Percentiles rank a stretch among this genome's conserved stretches.
Conservation (phyloP, 2,329 filamentous ascomycete species). For the Phialophora macrospora region DNA sequence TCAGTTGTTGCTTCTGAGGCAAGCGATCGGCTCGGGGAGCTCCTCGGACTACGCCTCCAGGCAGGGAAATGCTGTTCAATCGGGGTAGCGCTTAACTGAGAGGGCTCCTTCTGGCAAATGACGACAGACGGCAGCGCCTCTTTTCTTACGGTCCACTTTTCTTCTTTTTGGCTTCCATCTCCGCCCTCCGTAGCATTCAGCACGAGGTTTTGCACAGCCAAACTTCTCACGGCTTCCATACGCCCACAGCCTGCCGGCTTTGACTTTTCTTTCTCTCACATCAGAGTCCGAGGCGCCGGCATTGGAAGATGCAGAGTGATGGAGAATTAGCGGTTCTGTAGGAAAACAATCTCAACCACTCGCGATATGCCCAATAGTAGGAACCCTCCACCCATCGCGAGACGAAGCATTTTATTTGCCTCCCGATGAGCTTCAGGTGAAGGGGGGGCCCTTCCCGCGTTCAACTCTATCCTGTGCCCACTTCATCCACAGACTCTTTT, state of each 20-base stretch:
- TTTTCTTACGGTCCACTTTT: slow-evolving; percentile 17
- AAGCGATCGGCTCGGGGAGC: slow-evolving; percentile 2
- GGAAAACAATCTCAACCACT: background rate
- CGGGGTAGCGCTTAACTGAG: slow-evolving; percentile 1
- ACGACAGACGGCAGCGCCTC: slow-evolving; percentile 18
- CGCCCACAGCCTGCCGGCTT: background rate
- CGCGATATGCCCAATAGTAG: background rate
- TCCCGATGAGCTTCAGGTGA: slow-evolving; percentile 2
- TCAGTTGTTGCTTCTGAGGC: slow-evolving; percentile 17
- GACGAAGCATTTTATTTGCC: slow-evolving; percentile 16
- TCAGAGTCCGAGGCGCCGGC: slow-evolving; percentile 12
- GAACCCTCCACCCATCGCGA: background rate
- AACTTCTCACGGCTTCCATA: background rate
- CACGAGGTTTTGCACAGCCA: slow-evolving; percentile 10
- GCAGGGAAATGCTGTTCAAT: slow-evolving; percentile 5
- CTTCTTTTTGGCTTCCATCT: slow-evolving; percentile 13
- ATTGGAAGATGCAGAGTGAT: slow-evolving; percentile 14
- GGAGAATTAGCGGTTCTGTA: background rate
- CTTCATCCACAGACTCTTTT: slow-evolving; percentile 10
- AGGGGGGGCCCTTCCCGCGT: background rate
- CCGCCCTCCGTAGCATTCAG: slow-evolving; percentile 23
- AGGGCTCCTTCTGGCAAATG: slow-evolving; percentile 5
- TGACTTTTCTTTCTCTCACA: slow-evolving; percentile 18
- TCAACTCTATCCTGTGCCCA: slow-evolving; percentile 1
- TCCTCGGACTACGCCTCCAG: background rate